Evolutionary conservation across 2,329 filamentous ascomycete species (phyloP).

Genomic region (Exophiala sp.): DNA sequence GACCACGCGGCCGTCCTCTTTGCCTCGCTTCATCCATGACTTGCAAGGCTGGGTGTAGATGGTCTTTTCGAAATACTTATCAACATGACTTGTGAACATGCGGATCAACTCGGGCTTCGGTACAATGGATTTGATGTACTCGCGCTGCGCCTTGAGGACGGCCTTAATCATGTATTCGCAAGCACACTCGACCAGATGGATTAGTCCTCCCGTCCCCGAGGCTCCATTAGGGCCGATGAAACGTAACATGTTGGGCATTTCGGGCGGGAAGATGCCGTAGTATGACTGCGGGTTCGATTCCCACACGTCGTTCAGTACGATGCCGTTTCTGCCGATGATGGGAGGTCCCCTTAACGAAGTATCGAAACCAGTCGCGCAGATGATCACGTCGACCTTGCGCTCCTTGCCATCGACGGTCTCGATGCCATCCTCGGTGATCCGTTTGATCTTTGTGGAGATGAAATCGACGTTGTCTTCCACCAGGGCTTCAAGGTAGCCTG

Average conservation of each 20-base stretch:
- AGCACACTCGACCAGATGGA: constrained; percentile 2
- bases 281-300: neutral
- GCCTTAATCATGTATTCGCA: constrained; percentile 7
- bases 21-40: constrained; percentile 6
- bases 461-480: constrained; percentile 55
- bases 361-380: constrained; percentile 37
- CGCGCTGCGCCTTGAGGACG: constrained; percentile 6
- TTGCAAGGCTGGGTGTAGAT: constrained; percentile 2
- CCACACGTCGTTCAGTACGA: neutral
- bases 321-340: neutral
- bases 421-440: constrained; percentile 51
- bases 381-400: constrained; percentile 20
- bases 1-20: neutral
- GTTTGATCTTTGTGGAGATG: constrained; percentile 51
- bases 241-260: constrained; percentile 11
- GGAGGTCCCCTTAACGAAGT: constrained; percentile 11
- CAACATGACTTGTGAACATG: constrained; percentile 7
- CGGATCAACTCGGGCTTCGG: constrained; percentile 1
- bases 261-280: neutral
- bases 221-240: constrained; percentile 10
- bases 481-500: constrained; percentile 61
- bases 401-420: constrained; percentile 16
- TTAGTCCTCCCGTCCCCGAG: neutral
- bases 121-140: constrained; percentile 5
- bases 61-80: constrained; percentile 6